These are phyloP conservation scores for Linnemannia schmuckeri DNA, from an alignment of 192 early-diverging fungal genomes.

Conservation along the genomic window DNA sequence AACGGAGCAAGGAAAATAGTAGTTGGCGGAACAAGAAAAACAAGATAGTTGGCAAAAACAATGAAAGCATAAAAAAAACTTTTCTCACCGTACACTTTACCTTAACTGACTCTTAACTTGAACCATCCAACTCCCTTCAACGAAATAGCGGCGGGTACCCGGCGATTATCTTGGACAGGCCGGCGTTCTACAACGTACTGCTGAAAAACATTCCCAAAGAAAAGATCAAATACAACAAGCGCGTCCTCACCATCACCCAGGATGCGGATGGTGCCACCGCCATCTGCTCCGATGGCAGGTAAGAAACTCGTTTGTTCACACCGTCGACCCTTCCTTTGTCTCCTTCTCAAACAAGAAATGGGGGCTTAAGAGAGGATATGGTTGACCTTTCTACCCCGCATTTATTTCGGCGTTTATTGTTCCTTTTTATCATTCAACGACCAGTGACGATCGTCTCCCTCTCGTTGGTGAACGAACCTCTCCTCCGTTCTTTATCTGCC, in stretches of 20 bases:
- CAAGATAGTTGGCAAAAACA: background rate
- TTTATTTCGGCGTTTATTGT: too few species aligned
- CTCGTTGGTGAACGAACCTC: too few species aligned
- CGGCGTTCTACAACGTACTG: conserved; percentile 23
- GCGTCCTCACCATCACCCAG: conserved; percentile 30
- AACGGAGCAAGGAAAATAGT: too few species aligned
- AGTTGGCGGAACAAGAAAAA: background rate
- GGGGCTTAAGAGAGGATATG: too few species aligned
- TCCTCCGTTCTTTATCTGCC: too few species aligned
- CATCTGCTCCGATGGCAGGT: conserved; percentile 22
- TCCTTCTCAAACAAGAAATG: too few species aligned
- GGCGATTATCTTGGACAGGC: conserved; percentile 30
- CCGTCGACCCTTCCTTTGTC: too few species aligned
- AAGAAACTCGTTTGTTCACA: background rate
- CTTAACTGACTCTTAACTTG: background rate
- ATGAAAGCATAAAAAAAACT: background rate
- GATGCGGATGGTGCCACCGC: conserved; percentile 7
- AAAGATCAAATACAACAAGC: conserved; percentile 24
- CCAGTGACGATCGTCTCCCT: too few species aligned
- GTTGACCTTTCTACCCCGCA: too few species aligned
- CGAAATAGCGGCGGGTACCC: conserved; percentile 20
- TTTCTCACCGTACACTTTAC: background rate
- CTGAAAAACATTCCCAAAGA: conserved; percentile 27
- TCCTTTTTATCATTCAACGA: too few species aligned
- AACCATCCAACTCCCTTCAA: background rate